A percentile compares a stretch with the other conserved stretches of the same genome.
Evolutionary conservation across 345 rosid genomes (phyloP).

Genomic region (Lepidium aucheri): DNA sequence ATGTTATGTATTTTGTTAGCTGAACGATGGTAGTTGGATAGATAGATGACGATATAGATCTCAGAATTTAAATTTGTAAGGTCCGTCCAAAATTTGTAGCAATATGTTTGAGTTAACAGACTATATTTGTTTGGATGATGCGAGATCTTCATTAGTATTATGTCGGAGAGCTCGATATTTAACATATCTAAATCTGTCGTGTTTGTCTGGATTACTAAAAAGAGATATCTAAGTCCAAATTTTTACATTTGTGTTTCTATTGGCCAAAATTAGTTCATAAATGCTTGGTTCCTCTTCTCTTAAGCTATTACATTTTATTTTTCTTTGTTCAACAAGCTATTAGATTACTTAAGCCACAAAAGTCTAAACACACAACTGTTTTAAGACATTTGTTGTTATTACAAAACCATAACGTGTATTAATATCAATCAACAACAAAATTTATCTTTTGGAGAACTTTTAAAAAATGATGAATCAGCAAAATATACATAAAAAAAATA

Average conservation of each 20-base stretch:
- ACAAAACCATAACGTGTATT: neutral
- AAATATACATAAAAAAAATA: slow-evolving; percentile 7
- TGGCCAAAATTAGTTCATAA: neutral
- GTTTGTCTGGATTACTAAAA: too few species aligned
- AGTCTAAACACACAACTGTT: neutral
- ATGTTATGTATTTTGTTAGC: too few species aligned
- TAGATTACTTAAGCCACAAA: neutral
- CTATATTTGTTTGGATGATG: too few species aligned
- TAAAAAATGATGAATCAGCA: slow-evolving; percentile 3
- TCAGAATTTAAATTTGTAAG: too few species aligned
- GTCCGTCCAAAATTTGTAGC: too few species aligned
- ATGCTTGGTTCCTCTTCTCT: neutral
- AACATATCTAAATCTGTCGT: fast-evolving
- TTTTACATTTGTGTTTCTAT: neutral
- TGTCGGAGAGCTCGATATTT: too few species aligned
- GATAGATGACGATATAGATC: too few species aligned
- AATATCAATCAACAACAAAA: neutral
- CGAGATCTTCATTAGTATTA: too few species aligned
- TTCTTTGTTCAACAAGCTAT: too few species aligned
- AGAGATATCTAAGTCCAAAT: neutral
- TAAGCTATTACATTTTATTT: neutral
- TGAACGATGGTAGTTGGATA: too few species aligned
- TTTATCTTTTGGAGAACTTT: neutral
- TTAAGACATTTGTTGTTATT: neutral
- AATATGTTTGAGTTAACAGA: too few species aligned